These are phyloP conservation scores for Annulohypoxylon moriforme DNA, from an alignment of 495 filamentous ascomycete genomes.

Conservation along the genomic window DNA sequence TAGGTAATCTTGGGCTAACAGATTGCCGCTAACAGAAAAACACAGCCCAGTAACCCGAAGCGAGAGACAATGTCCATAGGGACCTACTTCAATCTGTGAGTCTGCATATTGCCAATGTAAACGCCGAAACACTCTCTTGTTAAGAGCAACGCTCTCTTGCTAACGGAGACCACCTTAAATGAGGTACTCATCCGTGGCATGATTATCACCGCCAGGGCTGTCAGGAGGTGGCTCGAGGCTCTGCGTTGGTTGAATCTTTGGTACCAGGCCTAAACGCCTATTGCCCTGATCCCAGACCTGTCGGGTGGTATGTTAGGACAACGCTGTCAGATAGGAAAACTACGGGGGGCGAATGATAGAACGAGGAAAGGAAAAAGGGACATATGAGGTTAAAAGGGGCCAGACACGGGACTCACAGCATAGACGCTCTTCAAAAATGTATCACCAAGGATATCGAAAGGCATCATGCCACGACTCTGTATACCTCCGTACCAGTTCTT, in stretches of 20 bases:
- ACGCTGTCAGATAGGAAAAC: neutral
- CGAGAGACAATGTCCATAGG: neutral
- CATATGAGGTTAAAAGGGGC: neutral
- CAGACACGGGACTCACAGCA: constrained; percentile 63
- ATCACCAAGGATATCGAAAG: constrained; percentile 80
- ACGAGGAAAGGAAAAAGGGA: neutral
- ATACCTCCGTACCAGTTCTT: constrained; percentile 76
- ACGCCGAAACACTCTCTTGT: constrained; percentile 1
- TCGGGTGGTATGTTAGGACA: neutral
- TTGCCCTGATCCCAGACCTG: constrained; percentile 84
- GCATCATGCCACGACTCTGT: constrained; percentile 73
- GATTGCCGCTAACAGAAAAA: neutral
- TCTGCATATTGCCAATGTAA: neutral
- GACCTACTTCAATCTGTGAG: constrained; percentile 2
- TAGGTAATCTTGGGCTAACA: constrained; percentile 1
- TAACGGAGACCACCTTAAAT: constrained; percentile 3
- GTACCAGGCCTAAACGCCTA: constrained; percentile 74
- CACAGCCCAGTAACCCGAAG: neutral
- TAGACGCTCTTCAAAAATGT: constrained; percentile 82
- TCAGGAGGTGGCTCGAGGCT: constrained; percentile 55
- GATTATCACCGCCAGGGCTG: constrained; percentile 11
- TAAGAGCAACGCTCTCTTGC: constrained; percentile 7
- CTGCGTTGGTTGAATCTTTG: constrained; percentile 69
- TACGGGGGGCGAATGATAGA: no score
- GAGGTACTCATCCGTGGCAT: constrained; percentile 28